Percentiles rank a stretch among this genome's conserved stretches.
phyloP scores from a whole-genome alignment of 768 basidiomycete genomes.

The Neoboletus brunneissimus region DNA sequence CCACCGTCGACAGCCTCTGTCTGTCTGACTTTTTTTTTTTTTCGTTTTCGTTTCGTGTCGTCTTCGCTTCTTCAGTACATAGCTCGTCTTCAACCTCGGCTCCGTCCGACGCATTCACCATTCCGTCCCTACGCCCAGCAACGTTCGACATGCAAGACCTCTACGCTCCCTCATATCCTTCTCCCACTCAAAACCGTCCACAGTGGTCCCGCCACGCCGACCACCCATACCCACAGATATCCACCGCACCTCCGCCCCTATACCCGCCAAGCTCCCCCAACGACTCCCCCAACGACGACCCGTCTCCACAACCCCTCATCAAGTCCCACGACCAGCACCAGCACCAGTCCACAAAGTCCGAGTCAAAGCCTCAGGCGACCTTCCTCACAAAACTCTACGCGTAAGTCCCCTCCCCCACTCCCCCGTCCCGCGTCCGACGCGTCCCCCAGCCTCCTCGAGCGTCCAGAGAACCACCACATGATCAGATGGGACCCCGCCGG shows the following conservation, averaged over 20 bases:
- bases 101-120: slow-evolving; percentile 32
- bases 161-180: slow-evolving; percentile 42
- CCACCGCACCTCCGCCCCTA: slow-evolving; percentile 31
- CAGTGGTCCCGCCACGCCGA: slow-evolving; percentile 33
- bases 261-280: slow-evolving; percentile 37
- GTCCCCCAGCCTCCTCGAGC: slow-evolving; percentile 70
- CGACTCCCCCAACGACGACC: slow-evolving; percentile 46
- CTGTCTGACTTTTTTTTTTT: slow-evolving; percentile 27
- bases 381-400: slow-evolving; percentile 96
- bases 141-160: slow-evolving; percentile 47
- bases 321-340: slow-evolving; percentile 45
- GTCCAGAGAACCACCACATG: slow-evolving; percentile 93
- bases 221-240: slow-evolving; percentile 36
- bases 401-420: slow-evolving; percentile 47
- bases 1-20: slow-evolving; percentile 27
- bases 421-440: slow-evolving; percentile 17
- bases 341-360: slow-evolving; percentile 59
- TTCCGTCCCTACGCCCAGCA: slow-evolving; percentile 41
- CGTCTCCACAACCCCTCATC: slow-evolving; percentile 36
- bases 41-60: slow-evolving; percentile 26
- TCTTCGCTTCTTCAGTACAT: slow-evolving; percentile 33
- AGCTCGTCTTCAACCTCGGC: slow-evolving; percentile 20
- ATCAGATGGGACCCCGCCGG: slow-evolving; percentile 94
- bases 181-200: slow-evolving; percentile 40
- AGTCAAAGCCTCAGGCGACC: slow-evolving; percentile 86